These are phyloP conservation scores for Jimgerdemannia flammicorona DNA, from an alignment of 192 early-diverging fungal species.

Conservation along the genomic window DNA sequence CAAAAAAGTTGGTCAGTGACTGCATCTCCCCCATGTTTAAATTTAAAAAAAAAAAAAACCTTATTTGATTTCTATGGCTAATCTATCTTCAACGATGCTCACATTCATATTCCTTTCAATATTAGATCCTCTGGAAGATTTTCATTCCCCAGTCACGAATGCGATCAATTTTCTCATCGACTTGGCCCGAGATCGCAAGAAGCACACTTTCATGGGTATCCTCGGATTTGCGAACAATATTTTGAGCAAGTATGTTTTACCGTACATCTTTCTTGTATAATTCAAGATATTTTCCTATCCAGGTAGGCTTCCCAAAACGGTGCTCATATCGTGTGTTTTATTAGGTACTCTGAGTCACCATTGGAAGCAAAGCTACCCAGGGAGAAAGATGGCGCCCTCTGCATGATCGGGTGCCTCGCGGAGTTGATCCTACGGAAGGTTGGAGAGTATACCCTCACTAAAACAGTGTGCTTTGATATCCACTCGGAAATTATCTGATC, in stretches of 20 bases:
- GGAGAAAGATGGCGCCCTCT: conserved; percentile 88
- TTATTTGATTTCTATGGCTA: background rate
- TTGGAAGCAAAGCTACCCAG: conserved; percentile 66
- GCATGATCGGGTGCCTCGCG: conserved; percentile 79
- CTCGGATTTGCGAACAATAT: conserved; percentile 76
- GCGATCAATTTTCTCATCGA: conserved; percentile 76
- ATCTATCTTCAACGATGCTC: background rate
- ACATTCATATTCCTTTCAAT: background rate
- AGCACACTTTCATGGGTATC: conserved; percentile 75
- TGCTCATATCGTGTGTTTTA: background rate
- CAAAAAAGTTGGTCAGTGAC: conserved; percentile 53
- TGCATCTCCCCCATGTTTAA: conserved; percentile 1
- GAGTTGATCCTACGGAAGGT: conserved; percentile 57
- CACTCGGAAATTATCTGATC: background rate
- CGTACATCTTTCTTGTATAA: background rate
- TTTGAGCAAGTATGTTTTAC: conserved; percentile 55
- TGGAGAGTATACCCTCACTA: background rate
- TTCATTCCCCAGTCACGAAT: conserved; percentile 67
- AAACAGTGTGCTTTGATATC: conserved; percentile 7
- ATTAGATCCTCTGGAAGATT: conserved; percentile 80
- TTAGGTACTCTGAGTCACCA: conserved; percentile 41
- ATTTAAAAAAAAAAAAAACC: conserved; percentile 25
- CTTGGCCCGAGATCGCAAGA: conserved; percentile 74
- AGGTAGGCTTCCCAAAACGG: no score
- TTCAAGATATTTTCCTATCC: background rate